Percentiles rank a stretch among this genome's conserved stretches.
Conservation (phyloP, 768 basidiomycete species). For the Russula brevipes region DNA sequence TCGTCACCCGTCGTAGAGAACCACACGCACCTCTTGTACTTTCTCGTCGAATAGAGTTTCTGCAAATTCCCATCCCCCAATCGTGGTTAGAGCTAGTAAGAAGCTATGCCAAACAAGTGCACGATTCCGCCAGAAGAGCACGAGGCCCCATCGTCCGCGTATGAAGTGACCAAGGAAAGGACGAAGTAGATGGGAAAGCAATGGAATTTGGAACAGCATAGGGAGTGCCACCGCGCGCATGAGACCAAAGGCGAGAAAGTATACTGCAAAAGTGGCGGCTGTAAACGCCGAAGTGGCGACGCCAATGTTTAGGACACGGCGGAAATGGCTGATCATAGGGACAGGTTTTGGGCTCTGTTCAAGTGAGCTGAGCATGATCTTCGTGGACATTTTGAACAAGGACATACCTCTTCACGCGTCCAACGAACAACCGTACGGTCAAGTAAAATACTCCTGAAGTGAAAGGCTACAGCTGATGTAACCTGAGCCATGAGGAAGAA, state of each 20-base stretch:
- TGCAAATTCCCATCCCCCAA: slow-evolving; percentile 58
- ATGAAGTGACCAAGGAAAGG: slow-evolving; percentile 64
- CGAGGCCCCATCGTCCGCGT: slow-evolving; percentile 49
- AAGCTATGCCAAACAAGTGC: slow-evolving; percentile 45
- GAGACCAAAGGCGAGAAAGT: slow-evolving; percentile 44
- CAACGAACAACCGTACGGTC: slow-evolving; percentile 48
- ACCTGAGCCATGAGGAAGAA: slow-evolving; percentile 55
- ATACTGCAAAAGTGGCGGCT: slow-evolving; percentile 29
- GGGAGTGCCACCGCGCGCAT: slow-evolving; percentile 47
- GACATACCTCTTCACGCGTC: slow-evolving; percentile 19
- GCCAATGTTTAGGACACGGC: neutral
- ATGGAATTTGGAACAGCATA: slow-evolving; percentile 48
- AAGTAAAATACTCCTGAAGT: slow-evolving; percentile 53
- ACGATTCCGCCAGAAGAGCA: slow-evolving; percentile 45
- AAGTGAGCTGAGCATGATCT: neutral
- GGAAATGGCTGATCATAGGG: slow-evolving; percentile 23
- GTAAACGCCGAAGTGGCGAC: slow-evolving; percentile 10
- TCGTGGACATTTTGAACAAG: neutral
- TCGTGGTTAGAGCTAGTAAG: slow-evolving; percentile 47
- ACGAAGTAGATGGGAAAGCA: slow-evolving; percentile 45
- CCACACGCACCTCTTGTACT: slow-evolving; percentile 47
- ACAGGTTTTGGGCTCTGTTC: slow-evolving; percentile 28
- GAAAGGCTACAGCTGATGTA: slow-evolving; percentile 42
- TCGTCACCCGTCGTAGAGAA: neutral
- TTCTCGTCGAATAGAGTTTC: slow-evolving; percentile 56